Conservation (phyloP, 176 grass and related monocot species). For the Urochloa ruziziensis region DNA sequence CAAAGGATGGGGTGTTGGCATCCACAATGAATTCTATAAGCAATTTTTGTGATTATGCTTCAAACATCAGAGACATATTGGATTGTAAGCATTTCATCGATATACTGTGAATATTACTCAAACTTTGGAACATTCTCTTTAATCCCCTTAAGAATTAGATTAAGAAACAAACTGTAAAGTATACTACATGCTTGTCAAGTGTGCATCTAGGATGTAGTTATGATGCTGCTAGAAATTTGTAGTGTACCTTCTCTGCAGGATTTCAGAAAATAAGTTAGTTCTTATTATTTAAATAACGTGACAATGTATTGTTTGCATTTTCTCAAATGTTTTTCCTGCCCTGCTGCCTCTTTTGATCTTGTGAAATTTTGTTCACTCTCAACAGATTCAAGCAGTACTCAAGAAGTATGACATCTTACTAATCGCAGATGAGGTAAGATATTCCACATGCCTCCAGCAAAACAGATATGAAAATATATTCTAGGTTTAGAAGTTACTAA, state of each 20-base stretch:
- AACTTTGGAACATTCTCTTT: background rate
- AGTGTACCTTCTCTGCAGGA: background rate
- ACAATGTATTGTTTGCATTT: background rate
- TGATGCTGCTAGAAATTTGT: background rate
- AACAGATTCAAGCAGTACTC: constrained; percentile 82
- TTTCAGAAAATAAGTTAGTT: background rate
- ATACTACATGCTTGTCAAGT: background rate
- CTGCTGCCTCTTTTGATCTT: background rate
- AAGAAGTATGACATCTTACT: constrained; percentile 96
- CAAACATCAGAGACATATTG: background rate
- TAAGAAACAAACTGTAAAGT: background rate
- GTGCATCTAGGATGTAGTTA: background rate
- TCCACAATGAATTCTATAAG: background rate
- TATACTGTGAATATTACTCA: background rate
- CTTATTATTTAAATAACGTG: background rate
- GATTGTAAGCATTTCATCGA: background rate
- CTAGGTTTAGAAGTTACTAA: background rate
- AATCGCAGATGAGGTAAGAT: constrained; percentile 94
- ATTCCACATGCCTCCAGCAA: background rate
- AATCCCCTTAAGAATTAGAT: background rate
- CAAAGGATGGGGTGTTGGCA: background rate
- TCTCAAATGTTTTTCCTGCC: background rate
- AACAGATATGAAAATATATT: background rate
- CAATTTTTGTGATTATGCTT: background rate
- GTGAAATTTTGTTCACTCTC: background rate